A percentile compares a stretch with the other conserved stretches of the same genome.
Evolutionary conservation across 1,139 yeast genomes (phyloP).

Genomic region (Scheffersomyces titani): DNA sequence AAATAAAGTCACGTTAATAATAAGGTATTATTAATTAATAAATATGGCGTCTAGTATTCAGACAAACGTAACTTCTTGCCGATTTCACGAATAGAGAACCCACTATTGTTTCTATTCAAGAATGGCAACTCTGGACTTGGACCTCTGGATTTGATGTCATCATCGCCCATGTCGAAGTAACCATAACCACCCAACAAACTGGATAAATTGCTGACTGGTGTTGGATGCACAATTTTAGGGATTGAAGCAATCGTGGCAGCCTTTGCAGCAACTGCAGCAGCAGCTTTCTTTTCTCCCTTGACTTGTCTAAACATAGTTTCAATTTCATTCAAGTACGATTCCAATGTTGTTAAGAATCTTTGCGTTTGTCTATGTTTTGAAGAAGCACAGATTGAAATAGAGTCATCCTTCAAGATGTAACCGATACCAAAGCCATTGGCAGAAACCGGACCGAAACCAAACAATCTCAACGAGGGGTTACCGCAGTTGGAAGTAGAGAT

Average conservation of each 20-base stretch:
- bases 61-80: slow-evolving; percentile 74
- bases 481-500: slow-evolving; percentile 56
- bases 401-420: slow-evolving; percentile 82
- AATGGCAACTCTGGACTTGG: slow-evolving; percentile 69
- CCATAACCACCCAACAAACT: slow-evolving; percentile 81
- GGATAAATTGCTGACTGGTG: slow-evolving; percentile 19
- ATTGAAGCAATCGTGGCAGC: slow-evolving; percentile 1
- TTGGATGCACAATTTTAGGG: slow-evolving; percentile 4
- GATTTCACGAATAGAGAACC: slow-evolving; percentile 60
- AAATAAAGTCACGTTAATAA: slow-evolving; percentile 5
- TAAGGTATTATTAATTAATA: slow-evolving; percentile 6
- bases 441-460: slow-evolving; percentile 92
- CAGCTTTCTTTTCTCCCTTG: slow-evolving; percentile 10
- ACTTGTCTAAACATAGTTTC: slow-evolving; percentile 55
- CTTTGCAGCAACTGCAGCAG: slow-evolving; percentile 2
- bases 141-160: slow-evolving; percentile 67
- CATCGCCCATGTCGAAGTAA: slow-evolving; percentile 73
- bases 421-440: slow-evolving; percentile 93
- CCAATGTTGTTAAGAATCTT: slow-evolving; percentile 75
- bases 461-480: slow-evolving; percentile 80
- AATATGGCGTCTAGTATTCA: slow-evolving; percentile 49
- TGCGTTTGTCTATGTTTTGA: slow-evolving; percentile 90
- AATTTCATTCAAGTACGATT: slow-evolving; percentile 67
- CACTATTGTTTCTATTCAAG: slow-evolving; percentile 42
- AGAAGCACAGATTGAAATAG: slow-evolving; percentile 82